phyloP scores from a whole-genome alignment of 2,329 filamentous ascomycete genomes.

The Calonectria pseudoreteaudii region DNA sequence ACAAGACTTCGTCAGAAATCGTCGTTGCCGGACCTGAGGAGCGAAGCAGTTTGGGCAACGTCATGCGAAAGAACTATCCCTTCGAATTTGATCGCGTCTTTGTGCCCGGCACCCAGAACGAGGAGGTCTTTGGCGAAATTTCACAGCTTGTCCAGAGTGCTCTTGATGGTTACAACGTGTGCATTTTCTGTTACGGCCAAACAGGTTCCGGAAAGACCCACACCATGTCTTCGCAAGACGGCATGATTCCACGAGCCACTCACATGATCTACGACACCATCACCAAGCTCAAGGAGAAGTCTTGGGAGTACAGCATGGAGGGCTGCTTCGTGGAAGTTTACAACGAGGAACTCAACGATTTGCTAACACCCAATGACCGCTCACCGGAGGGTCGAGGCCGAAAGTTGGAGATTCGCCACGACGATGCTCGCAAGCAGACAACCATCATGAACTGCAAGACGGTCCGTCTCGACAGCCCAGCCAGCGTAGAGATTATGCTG shows the following conservation, averaged over 20 bases:
- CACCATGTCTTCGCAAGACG: constrained; percentile 91
- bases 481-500: constrained; percentile 84
- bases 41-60: constrained; percentile 80
- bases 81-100: constrained; percentile 98
- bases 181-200: constrained; percentile 98
- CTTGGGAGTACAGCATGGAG: constrained; percentile 94
- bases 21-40: constrained; percentile 86
- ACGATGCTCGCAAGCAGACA: constrained; percentile 84
- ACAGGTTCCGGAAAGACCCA: constrained; percentile 97
- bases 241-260: constrained; percentile 95
- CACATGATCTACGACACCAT: constrained; percentile 94
- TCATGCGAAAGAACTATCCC: constrained; percentile 81
- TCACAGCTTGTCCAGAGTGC: constrained; percentile 97
- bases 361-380: constrained; percentile 71
- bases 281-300: constrained; percentile 85
- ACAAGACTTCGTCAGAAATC: constrained; percentile 89
- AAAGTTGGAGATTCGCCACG: constrained; percentile 91
- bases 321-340: constrained; percentile 98
- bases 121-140: constrained; percentile 94
- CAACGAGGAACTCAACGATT: constrained; percentile 95
- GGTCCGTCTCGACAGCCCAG: constrained; percentile 81
- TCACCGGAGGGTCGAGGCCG: constrained; percentile 78
- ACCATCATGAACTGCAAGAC: constrained; percentile 83
- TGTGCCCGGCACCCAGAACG: constrained; percentile 79
- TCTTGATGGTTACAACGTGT: constrained; percentile 97